phyloP scores from a whole-genome alignment of 768 basidiomycete genomes.

The Termitomyces sp. region DNA sequence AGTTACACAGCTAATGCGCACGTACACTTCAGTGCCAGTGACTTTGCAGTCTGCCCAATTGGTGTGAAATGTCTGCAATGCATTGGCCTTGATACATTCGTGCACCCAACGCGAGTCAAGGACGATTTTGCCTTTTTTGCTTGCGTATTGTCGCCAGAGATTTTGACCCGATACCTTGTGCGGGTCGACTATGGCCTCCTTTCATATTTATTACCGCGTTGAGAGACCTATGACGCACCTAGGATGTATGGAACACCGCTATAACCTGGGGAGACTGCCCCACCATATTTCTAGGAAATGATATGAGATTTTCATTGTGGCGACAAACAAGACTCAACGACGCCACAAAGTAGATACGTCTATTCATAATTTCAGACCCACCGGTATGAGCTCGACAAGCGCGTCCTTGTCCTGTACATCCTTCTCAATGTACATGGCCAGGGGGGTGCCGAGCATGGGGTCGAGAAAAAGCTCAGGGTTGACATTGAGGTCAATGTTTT shows the following conservation, averaged over 20 bases:
- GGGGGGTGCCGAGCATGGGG: conserved; percentile 73
- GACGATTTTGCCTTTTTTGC: conserved; percentile 76
- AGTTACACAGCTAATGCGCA: conserved; percentile 5
- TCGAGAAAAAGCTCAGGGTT: conserved; percentile 65
- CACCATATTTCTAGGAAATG: conserved; percentile 63
- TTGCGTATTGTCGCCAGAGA: conserved; percentile 70
- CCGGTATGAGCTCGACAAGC: conserved; percentile 60
- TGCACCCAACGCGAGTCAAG: conserved; percentile 70
- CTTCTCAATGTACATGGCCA: conserved; percentile 74
- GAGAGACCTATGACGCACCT: conserved; percentile 38
- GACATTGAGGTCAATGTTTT: conserved; percentile 28
- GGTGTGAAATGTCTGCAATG: conserved; percentile 67
- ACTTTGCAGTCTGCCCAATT: conserved; percentile 84
- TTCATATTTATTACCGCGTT: conserved; percentile 1
- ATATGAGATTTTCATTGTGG: conserved; percentile 1
- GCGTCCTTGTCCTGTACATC: conserved; percentile 67
- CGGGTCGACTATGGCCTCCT: conserved; percentile 57
- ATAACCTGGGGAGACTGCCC: conserved; percentile 66
- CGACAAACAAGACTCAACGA: not conserved
- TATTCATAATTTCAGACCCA: conserved; percentile 29
- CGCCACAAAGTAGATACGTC: not conserved
- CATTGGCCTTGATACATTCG: conserved; percentile 65
- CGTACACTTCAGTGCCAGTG: conserved; percentile 66
- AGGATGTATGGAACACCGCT: conserved; percentile 77
- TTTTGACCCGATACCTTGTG: conserved; percentile 76